Evolutionary conservation across 345 rosid species (phyloP).

Genomic region (Dipteronia sinensis): DNA sequence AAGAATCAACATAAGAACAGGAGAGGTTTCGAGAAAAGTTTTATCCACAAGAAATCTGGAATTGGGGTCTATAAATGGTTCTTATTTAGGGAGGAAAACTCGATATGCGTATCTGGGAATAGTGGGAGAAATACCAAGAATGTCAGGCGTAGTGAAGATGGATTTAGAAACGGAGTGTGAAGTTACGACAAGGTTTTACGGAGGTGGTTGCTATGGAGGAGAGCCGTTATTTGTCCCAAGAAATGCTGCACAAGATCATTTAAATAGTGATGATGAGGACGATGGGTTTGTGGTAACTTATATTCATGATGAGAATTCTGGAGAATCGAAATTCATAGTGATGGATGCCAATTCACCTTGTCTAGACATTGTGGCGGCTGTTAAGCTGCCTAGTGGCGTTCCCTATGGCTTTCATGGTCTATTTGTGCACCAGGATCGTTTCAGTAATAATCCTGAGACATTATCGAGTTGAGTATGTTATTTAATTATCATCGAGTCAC

Average conservation of each 20-base stretch:
- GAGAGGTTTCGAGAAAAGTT: neutral
- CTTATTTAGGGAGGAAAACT: constrained; percentile 18
- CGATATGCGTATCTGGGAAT: constrained; percentile 10
- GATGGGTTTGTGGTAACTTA: constrained; percentile 29
- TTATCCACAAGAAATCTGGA: constrained; percentile 26
- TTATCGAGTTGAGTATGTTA: no score
- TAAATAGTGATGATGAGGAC: constrained; percentile 22
- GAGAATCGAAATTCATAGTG: constrained; percentile 21
- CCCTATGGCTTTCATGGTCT: constrained; percentile 25
- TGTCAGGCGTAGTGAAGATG: constrained; percentile 29
- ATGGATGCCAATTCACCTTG: constrained; percentile 33
- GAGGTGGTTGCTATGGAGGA: constrained; percentile 29
- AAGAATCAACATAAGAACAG: constrained; percentile 20
- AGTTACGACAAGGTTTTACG: constrained; percentile 25
- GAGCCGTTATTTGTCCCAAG: constrained; percentile 31
- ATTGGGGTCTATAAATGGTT: constrained; percentile 21
- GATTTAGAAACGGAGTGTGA: constrained; percentile 24
- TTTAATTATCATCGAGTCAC: no score
- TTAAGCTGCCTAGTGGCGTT: neutral
- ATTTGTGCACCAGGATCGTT: neutral
- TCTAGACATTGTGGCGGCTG: constrained; percentile 13
- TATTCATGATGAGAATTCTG: constrained; percentile 22
- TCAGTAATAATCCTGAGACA: no score
- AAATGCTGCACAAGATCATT: neutral
- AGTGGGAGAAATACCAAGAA: constrained; percentile 14